Evolutionary conservation across 164 flowering plant species (phyloP).

Genomic region (Sextonia rubra): DNA sequence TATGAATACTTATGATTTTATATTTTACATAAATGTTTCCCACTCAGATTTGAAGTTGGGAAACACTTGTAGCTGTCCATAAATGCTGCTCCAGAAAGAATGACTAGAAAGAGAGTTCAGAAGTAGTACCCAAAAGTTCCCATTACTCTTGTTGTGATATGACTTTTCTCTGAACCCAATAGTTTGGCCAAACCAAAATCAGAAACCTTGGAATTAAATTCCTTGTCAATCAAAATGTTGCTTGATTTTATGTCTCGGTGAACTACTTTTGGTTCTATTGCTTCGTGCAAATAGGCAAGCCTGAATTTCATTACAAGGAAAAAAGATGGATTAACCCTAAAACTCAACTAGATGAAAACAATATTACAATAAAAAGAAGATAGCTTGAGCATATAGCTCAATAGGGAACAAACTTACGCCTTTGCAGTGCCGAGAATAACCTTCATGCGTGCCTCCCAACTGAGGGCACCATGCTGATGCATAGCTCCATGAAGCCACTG

Average conservation of each 20-base stretch:
- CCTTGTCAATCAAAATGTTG: slow-evolving; percentile 38
- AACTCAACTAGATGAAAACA: not conserved
- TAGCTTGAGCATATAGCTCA: not conserved
- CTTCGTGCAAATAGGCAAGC: slow-evolving; percentile 52
- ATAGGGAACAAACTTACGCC: slow-evolving; percentile 22
- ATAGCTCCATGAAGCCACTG: slow-evolving; percentile 44
- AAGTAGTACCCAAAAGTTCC: slow-evolving; percentile 20
- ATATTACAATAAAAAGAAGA: not conserved
- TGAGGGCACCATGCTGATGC: slow-evolving; percentile 25
- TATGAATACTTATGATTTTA: not conserved
- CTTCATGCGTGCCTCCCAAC: slow-evolving; percentile 42
- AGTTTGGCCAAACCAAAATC: slow-evolving; percentile 59
- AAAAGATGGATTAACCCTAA: slow-evolving; percentile 2
- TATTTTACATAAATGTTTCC: not conserved
- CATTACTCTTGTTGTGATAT: slow-evolving; percentile 49
- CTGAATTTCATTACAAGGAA: slow-evolving; percentile 21
- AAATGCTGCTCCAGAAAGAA: not conserved
- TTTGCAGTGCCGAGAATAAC: slow-evolving; percentile 33
- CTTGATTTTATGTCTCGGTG: slow-evolving; percentile 54
- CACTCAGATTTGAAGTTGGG: not conserved
- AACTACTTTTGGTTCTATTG: slow-evolving; percentile 50
- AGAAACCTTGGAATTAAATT: slow-evolving; percentile 42
- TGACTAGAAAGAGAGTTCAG: not conserved
- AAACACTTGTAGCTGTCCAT: not conserved
- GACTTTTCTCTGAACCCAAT: slow-evolving; percentile 45